Evolutionary conservation across 768 basidiomycete genomes (phyloP), one percentile per base, ranked within the genome.

Genomic region (Psilocybe sp.): DNA sequence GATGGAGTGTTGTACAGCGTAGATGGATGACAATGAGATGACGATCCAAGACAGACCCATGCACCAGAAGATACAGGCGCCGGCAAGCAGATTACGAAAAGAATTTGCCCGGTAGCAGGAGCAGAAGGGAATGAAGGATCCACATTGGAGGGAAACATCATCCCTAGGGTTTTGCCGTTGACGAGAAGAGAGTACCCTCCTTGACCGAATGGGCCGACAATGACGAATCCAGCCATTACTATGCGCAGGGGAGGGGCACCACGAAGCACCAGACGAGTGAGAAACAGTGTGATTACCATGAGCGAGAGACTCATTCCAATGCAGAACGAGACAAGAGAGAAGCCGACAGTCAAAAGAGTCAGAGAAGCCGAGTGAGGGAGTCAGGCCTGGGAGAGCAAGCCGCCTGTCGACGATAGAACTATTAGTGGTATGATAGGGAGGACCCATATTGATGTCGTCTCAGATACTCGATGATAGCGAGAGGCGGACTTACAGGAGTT

Each of bases 341-440:
- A 64, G 2, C 71, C 65, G 38, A 78, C 51, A 3, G 85, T 83
- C 31, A 86, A 61, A 33, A 81, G 66, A 1, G 84, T 82, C 50
- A 76, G 66, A 1, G 63, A 53, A 0, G 66, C 62, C 20, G 79
- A 77, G 54, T 73, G 67, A 5, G 64, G 49, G 10, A 71, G 51
- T 6, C 89, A 60, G 1, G 79, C 69, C 1, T 62, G 56, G 0
- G 82, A 80, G 19, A 89, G 65, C 35, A 81, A 65, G 1, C 76
- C 82, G 1, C 87, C 87, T 0, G 80, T 70, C 0, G 88, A 82
- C 0, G 85, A 74, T 4, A 78, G 79, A 60, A 90, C 88, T 40
- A 85, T 76, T 19, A 84, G 73, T 0, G 87, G 78, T 5, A 90
- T 83, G 12, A 87, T 76, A 0, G 89, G 89, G 19, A 90, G 79